phyloP scores from a whole-genome alignment of 2,329 filamentous ascomycete genomes.

The Dothideomycetes sp. region DNA sequence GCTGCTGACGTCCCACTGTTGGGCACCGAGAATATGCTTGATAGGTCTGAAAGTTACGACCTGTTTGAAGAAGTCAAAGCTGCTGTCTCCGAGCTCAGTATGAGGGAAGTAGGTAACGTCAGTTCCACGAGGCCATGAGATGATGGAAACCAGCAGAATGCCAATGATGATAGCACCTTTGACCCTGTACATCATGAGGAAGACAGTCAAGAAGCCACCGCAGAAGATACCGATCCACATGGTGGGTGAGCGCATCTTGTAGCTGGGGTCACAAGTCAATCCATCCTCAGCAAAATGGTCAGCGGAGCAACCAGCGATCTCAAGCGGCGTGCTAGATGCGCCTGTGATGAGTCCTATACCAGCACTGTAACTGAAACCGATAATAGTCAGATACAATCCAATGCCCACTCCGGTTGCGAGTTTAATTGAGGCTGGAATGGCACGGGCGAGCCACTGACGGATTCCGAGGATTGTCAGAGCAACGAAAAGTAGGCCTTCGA shows the following conservation, averaged over 20 bases:
- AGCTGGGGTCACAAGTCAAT: conserved; percentile 10
- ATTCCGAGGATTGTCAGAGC: conserved; percentile 69
- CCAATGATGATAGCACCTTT: conserved; percentile 80
- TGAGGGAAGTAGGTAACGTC: conserved; percentile 74
- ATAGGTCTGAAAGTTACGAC: conserved; percentile 81
- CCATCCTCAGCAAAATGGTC: conserved; percentile 29
- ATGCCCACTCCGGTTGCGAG: conserved; percentile 79
- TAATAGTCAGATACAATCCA: conserved; percentile 69
- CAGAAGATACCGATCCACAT: conserved; percentile 89
- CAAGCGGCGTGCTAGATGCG: conserved; percentile 56
- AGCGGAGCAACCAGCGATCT: conserved; percentile 63
- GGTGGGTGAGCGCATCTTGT: conserved; percentile 71
- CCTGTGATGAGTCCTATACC: conserved; percentile 74
- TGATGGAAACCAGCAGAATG: conserved; percentile 74
- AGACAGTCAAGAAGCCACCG: conserved; percentile 67
- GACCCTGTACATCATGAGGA: conserved; percentile 77
- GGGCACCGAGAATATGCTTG: conserved; percentile 56
- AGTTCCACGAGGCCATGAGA: conserved; percentile 76
- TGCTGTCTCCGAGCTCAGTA: conserved; percentile 55
- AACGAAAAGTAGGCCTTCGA: conserved; percentile 80
- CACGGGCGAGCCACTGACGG: conserved; percentile 78
- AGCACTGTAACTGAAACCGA: conserved; percentile 68
- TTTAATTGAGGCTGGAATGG: conserved; percentile 77
- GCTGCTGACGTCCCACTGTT: conserved; percentile 61
- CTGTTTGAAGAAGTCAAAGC: conserved; percentile 80